Base-by-base conservation (phyloP, 2,329 filamentous ascomycete genomes). In the Chaetomiaceae sp. region DNA sequence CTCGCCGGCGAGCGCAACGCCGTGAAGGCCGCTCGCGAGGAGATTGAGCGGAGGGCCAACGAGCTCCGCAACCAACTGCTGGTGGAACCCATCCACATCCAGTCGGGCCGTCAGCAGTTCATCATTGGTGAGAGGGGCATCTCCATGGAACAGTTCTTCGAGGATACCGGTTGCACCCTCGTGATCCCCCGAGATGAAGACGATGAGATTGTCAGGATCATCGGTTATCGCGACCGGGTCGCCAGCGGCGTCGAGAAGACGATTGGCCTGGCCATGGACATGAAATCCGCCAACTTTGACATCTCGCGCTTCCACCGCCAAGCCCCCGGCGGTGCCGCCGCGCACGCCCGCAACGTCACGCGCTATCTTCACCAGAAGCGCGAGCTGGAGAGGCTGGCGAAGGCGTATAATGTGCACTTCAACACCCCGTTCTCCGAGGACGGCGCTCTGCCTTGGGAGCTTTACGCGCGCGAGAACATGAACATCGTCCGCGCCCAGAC, bases 91-190 rank as follows among this genome's bases (percentile, higher is more conserved):
- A 76, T 91, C 38, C 82, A 87, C 6, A 89, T 97, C 62, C 88
- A 92, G 69, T 86, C 87, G 58, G 90, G 89, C 45, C 85, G 90
- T 47, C 94, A 97, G 69, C 91, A 95, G 69, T 97, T 96, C 75
- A 94, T 99, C 66, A 85, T 96, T 59, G 92, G 92, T 47, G 85
- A 92, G 57, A 82, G 85, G 57, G 91, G 89, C 57, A 81, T 88
- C 57, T 84, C 89, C 17, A 77, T 89, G 31, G 84, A 96, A 54
- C 84, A 96, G 42, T 96, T 99, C 75, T 84, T 96, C 60, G 80
- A 85, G 42, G 84, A 96, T 65, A 97, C 94, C 54, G 92, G 92
- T 58, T 99, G 94, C 71, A 83, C 88, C 39, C 86, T 97, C 55
- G 81, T 97, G 53, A 72, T 97, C 42, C 92, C 90, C 7, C 78